Base-by-base conservation (phyloP, 495 filamentous ascomycete genomes). In the Aeminium ludgeri region DNA sequence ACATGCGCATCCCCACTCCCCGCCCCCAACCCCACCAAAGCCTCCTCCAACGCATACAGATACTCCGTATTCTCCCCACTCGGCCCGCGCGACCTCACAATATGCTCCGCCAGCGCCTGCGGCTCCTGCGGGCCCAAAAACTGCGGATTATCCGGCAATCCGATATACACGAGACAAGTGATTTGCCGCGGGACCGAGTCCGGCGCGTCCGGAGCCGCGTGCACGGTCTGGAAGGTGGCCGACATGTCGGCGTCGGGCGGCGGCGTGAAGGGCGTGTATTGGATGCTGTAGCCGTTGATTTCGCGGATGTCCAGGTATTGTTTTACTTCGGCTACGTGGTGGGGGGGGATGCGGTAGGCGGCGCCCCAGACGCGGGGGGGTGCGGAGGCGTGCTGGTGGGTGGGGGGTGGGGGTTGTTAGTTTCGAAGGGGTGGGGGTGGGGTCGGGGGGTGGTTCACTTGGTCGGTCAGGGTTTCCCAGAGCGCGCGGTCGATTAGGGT, bases 1-100 rank as follows among this genome's bases (percentile, higher is more conserved):
- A 99, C 73, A 69, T 99, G 87, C 40, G 67, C 72, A 66, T 99
- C 91, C 8, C 75, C 82, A 52, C 74, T 84, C 33, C 82, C 86
- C 10, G 69, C 59, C 41, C 83, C 80, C 32, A 96, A 62, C 13
- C 70, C 74, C 44, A 76, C 64, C 43, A 99, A 68, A 10, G 82
- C 78, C 55, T 65, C 67, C 60, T 94, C 82, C 30, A 99, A 61
- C 47, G 76, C 62, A 53, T 79, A 83, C 25, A 99, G 65, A 65
- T 99, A 99, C 51, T 96, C 87, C 38, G 66, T 74, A 56, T 96
- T 96, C 55, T 79, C 73, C 0, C 91, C 91, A 59, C 87, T 95
- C 30, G 85, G 80, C 0, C 91, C 91, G 25, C 60, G 57, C 45
- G 79, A 78, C 33, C 65, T 65, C 52, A 73, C 72, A 48, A 99